Base-by-base conservation (phyloP, 2,329 filamentous ascomycete species). In the Penicillium sp. region DNA sequence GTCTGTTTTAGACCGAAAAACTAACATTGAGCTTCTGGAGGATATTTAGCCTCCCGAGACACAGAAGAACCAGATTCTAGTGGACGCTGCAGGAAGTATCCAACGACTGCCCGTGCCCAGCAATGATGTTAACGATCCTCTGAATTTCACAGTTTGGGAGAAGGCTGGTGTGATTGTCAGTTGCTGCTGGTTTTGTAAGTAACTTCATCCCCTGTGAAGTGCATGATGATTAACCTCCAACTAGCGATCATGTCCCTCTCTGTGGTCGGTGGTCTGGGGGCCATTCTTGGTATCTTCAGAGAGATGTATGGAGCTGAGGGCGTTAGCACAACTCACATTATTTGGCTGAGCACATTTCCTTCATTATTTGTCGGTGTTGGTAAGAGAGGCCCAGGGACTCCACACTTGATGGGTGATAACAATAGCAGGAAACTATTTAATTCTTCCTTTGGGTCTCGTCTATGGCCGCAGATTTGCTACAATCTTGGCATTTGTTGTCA, bases 311-410 rank as follows among this genome's bases (percentile, higher is more conserved):
- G 56, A 1, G 61, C 53, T 9, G 55, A 62, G 35, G 65, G 65
- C 5, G 66, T 53, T 60, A 74, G 37, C 61, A 65, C 26, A 45
- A 64, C 61, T 10, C 43, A 76, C 13, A 64, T 75, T 2, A 68
- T 71, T 44, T 69, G 72, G 60, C 55, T 77, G n/a, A 63, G 70
- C 1, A 77, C 73, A 0, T 72, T 74, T 41, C 75, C 75, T 0
- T 72, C 73, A 2, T 59, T 78, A 8, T 75, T 76, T 53, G 75
- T 77, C 49, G 74, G 74, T 19, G 64, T 77, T 26, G 75, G 74
- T 69, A 61, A 60, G 66, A 27, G 2, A n/a, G 14, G 14, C 16
- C 14, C 33, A 3, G 6, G 10, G 1, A 16, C 16, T 35, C 8
- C 6, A n/a, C 33, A n/a, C n/a, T 35, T n/a, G 16, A n/a, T 39